These are phyloP conservation scores for Rhodomyrtus tomentosa DNA, from an alignment of 345 rosid species.

Conservation along the genomic window DNA sequence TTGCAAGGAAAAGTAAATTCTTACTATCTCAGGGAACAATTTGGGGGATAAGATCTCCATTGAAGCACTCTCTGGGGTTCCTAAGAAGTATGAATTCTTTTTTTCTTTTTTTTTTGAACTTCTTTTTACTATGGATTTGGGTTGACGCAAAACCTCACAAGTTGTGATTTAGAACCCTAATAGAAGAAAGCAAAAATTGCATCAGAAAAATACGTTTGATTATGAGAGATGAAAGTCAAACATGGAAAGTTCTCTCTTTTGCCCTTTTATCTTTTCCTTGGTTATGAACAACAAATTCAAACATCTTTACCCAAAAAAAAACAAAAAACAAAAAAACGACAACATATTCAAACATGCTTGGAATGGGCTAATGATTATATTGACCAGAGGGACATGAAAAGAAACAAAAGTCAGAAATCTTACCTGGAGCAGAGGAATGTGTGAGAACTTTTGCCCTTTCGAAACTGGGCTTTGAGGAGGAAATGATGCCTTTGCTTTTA, in stretches of 20 bases:
- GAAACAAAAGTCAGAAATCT: neutral
- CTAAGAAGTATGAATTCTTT: neutral
- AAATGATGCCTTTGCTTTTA: neutral
- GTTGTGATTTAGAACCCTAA: neutral
- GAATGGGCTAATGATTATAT: neutral
- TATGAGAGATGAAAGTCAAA: neutral
- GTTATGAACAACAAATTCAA: neutral
- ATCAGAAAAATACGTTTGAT: neutral
- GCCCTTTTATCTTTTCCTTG: neutral
- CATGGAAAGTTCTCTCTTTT: neutral
- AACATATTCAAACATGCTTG: neutral
- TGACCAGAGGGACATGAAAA: neutral
- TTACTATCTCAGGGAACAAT: conserved; percentile 27
- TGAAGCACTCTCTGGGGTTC: neutral
- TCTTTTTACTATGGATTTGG: neutral
- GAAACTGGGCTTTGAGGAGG: neutral
- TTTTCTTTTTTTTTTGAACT: neutral
- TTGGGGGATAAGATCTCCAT: conserved; percentile 19
- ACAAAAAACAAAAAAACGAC: no score
- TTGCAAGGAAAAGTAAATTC: neutral
- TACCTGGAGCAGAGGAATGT: rapidly evolving
- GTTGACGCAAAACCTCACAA: neutral
- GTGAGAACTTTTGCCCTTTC: neutral
- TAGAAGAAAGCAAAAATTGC: neutral
- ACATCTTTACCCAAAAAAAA: no score